phyloP scores from a whole-genome alignment of 139 green algal species.

The Trebouxia sp. region DNA sequence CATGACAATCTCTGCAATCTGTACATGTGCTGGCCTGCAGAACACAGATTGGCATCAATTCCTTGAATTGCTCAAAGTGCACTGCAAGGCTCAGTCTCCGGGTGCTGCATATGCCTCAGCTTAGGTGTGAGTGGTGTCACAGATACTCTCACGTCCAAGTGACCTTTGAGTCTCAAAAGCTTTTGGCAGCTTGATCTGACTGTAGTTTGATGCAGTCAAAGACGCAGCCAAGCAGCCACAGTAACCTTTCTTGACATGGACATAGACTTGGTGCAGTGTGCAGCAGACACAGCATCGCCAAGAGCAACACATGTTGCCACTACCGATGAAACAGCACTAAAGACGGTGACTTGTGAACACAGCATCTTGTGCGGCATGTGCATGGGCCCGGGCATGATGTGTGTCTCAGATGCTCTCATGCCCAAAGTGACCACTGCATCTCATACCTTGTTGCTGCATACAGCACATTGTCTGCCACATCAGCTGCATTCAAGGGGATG shows the following conservation, averaged over 20 bases:
- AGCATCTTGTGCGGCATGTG: not conserved
- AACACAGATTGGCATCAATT: not conserved
- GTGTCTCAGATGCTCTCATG: too few species aligned
- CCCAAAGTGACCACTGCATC: not conserved
- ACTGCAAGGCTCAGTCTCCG: too few species aligned
- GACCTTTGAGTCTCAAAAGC: too few species aligned
- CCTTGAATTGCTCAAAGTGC: not conserved
- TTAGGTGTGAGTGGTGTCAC: too few species aligned
- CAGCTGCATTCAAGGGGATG: conserved; percentile 62
- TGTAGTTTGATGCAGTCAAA: too few species aligned
- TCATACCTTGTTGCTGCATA: conserved; percentile 67
- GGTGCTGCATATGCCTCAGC: too few species aligned
- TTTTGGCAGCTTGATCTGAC: too few species aligned
- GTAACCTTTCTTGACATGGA: too few species aligned
- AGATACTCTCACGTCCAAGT: too few species aligned
- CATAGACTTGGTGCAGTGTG: too few species aligned
- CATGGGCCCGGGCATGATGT: not conserved
- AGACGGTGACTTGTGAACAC: not conserved
- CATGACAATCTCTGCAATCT: conserved; percentile 67
- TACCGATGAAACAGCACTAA: not conserved
- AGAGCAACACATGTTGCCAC: not conserved
- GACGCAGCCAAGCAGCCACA: not conserved
- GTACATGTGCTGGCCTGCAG: conserved; percentile 52
- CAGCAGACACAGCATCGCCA: not conserved
- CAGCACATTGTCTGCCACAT: conserved; percentile 87